A percentile compares a stretch with the other conserved stretches of the same genome.
Evolutionary conservation across 2,329 filamentous ascomycete genomes (phyloP).

Genomic region (Pestalotiopsis sp.): DNA sequence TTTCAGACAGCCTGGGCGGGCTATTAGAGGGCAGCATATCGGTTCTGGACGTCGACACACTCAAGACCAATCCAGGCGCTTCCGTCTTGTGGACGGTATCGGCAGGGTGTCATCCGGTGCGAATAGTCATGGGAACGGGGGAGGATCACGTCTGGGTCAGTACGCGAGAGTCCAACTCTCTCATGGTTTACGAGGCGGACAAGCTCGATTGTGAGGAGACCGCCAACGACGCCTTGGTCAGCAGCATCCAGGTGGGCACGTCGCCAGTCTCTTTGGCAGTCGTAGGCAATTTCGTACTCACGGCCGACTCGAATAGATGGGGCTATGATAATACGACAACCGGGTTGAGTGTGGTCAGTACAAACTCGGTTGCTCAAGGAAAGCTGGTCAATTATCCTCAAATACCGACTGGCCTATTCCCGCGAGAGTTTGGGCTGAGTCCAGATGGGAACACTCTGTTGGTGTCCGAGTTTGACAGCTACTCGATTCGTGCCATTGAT

Average conservation of each 20-base stretch:
- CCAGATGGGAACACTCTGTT: slow-evolving; percentile 4
- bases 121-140: neutral
- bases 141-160: neutral
- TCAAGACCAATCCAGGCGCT: neutral
- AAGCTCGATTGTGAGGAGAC: slow-evolving; percentile 1
- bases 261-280: neutral
- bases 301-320: slow-evolving; percentile 6
- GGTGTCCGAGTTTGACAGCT: slow-evolving; percentile 4
- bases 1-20: neutral
- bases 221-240: neutral
- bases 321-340: neutral
- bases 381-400: neutral
- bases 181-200: slow-evolving; percentile 1
- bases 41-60: slow-evolving; percentile 1
- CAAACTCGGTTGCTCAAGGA: neutral
- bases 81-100: neutral
- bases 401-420: neutral
- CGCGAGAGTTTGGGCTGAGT: slow-evolving; percentile 5
- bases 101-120: slow-evolving; percentile 5
- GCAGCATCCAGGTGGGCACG: slow-evolving; percentile 1
- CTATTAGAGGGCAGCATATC: neutral
- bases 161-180: slow-evolving; percentile 2
- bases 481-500: neutral
- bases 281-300: slow-evolving; percentile 1
- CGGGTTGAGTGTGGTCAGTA: neutral